Evolutionary conservation across 2,329 filamentous ascomycete genomes (phyloP), one percentile per base, ranked within the genome.

Genomic region (Cadophora sp.): DNA sequence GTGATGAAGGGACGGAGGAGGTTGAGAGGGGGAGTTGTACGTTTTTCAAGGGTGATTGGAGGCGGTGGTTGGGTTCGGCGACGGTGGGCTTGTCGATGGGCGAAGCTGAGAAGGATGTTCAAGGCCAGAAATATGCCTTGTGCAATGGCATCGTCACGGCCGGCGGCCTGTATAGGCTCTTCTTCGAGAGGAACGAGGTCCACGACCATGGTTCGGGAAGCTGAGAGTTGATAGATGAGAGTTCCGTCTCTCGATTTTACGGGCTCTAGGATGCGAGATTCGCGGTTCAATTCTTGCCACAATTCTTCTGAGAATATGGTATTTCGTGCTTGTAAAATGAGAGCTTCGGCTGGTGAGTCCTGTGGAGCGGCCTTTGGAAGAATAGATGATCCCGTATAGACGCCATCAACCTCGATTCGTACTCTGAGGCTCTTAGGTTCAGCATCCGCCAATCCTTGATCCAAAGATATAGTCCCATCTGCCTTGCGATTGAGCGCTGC

Each of bases 211-310:
- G 85, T 85, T n/a, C 85, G 83, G 3, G 83, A 79, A 0, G 83
- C 75, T n/a, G 84, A 82, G 1, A 88, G 78, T 3, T 84, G 81
- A 74, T 89, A 87, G 11, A 83, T 82, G 51, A 93, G 83, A 3
- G 83, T 80, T 29, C 86, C 81, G 16, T 85, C 88, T 43, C 87
- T 84, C 16, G 89, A 86, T 29, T 85, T 86, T 14, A 97, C 90
- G 88, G 89, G 88, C 3, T 90, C 85, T 26, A 97, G 83, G 0
- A 85, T 85, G 19, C 94, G 90, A 0, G 92, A 89, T 80, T 99
- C 96, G 22, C 93, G 87, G 63, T 91, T 90, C 68, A 98, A 84
- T 79, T 99, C 96, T 73, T 97, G 90, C 86, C 94, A 97, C 1
- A 99, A 82, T 77, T 99, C 96, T 76, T 94, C 90, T 31, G 92